A percentile compares a stretch with the other conserved stretches of the same genome.
These are phyloP conservation scores for Mycena rebaudengoi DNA, from an alignment of 768 basidiomycete genomes.

Conservation along the genomic window DNA sequence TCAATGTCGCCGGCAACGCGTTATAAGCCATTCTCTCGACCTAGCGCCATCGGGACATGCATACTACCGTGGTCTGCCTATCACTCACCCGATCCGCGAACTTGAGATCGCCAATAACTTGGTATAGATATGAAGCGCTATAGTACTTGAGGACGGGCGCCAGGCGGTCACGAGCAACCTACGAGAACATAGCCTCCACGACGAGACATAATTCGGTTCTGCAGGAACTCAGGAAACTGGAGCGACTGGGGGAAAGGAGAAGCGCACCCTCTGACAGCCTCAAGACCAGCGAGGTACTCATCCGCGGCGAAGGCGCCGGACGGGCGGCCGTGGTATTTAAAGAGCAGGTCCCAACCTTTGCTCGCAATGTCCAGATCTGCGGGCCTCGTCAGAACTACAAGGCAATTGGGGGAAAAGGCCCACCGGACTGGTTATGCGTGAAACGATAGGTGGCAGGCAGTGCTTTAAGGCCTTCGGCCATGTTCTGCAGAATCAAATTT, in stretches of 20 bases:
- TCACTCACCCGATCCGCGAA: conserved; percentile 55
- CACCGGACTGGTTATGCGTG: conserved; percentile 64
- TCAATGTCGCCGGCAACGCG: conserved; percentile 48
- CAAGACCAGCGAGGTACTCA: conserved; percentile 62
- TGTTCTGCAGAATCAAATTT: too few species aligned
- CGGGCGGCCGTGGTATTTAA: conserved; percentile 66
- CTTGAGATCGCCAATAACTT: conserved; percentile 62
- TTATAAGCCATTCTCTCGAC: conserved; percentile 52
- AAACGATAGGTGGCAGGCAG: conserved; percentile 62
- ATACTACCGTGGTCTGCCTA: too few species aligned
- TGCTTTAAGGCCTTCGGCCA: conserved; percentile 66
- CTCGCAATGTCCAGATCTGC: conserved; percentile 59
- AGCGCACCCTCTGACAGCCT: conserved; percentile 57
- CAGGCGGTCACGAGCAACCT: conserved; percentile 25
- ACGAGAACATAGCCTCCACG: conserved; percentile 72
- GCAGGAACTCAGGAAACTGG: neutral
- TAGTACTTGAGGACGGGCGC: neutral
- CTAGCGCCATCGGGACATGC: neutral
- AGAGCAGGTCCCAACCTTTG: conserved; percentile 62
- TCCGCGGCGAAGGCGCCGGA: conserved; percentile 66
- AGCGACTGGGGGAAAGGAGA: neutral
- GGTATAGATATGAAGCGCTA: conserved; percentile 64
- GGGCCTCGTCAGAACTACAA: neutral
- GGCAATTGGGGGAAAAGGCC: neutral
- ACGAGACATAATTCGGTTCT: conserved; percentile 66